Conservation (phyloP, 371 early-diverging fungal genomes). For the Smittium culicis region DNA sequence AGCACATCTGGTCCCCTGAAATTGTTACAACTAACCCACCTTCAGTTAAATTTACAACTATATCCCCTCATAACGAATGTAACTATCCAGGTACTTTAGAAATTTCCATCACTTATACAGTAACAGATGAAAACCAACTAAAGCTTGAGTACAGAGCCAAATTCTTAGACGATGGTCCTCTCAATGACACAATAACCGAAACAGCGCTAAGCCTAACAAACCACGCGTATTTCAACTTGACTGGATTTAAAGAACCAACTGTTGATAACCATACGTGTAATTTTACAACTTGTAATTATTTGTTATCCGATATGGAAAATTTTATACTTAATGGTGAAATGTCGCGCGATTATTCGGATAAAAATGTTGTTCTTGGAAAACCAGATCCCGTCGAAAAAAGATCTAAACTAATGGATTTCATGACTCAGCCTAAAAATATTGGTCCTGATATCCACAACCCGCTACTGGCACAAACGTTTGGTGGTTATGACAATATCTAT, state of each 20-base stretch:
- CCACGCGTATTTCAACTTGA: conserved; percentile 45
- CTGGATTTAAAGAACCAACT: conserved; percentile 31
- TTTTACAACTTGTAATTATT: conserved; percentile 17
- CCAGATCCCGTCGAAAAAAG: too few species aligned
- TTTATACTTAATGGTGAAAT: conserved; percentile 13
- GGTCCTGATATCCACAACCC: too few species aligned
- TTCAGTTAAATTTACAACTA: conserved; percentile 19
- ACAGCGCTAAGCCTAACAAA: conserved; percentile 38
- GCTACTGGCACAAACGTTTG: too few species aligned
- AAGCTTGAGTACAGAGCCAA: conserved; percentile 26
- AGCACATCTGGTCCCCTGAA: conserved; percentile 21
- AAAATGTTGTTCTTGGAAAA: too few species aligned
- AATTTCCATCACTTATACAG: conserved; percentile 26
- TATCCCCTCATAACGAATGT: conserved; percentile 34
- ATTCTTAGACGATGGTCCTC: conserved; percentile 15
- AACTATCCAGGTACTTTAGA: conserved; percentile 36
- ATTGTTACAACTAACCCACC: conserved; percentile 18
- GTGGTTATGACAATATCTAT: conserved; percentile 39
- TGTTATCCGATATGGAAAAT: conserved; percentile 39
- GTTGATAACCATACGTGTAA: conserved; percentile 27
- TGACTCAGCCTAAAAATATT: too few species aligned
- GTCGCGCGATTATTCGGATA: conserved; percentile 29
- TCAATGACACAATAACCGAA: conserved; percentile 10
- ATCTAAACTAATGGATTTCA: conserved; percentile 14
- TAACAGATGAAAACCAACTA: conserved; percentile 23